phyloP scores from a whole-genome alignment of 2,329 filamentous ascomycete species.

The Colletotrichum lentis region DNA sequence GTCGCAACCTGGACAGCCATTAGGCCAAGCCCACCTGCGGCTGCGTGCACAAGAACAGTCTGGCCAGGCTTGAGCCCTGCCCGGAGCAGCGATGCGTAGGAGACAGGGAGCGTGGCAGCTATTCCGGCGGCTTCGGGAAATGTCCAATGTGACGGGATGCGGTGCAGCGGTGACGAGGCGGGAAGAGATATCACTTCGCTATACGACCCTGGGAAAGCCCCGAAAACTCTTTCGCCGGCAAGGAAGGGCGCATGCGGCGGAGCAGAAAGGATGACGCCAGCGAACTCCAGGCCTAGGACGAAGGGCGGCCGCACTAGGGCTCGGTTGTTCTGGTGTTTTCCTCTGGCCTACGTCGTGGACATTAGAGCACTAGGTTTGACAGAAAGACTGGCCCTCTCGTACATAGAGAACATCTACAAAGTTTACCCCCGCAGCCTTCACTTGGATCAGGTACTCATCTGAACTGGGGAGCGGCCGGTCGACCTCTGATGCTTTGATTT shows the following conservation, averaged over 20 bases:
- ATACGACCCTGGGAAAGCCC: slow-evolving; percentile 60
- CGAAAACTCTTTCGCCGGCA: slow-evolving; percentile 63
- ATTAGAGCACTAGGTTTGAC: background rate
- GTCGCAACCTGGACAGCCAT: slow-evolving; percentile 65
- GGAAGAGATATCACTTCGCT: slow-evolving; percentile 59
- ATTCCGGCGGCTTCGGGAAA: slow-evolving; percentile 61
- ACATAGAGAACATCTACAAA: slow-evolving; percentile 68
- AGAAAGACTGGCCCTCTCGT: slow-evolving; percentile 10
- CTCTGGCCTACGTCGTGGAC: slow-evolving; percentile 52
- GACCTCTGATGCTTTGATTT: slow-evolving; percentile 42
- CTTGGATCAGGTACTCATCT: slow-evolving; percentile 45
- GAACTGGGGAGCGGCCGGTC: slow-evolving; percentile 37
- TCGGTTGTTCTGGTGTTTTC: slow-evolving; percentile 68
- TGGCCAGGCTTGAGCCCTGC: slow-evolving; percentile 55
- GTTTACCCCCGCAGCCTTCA: slow-evolving; percentile 65
- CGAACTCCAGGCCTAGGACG: slow-evolving; percentile 67
- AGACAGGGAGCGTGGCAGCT: slow-evolving; percentile 61
- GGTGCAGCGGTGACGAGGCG: slow-evolving; percentile 48
- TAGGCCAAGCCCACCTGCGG: slow-evolving; percentile 63
- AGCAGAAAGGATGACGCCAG: slow-evolving; percentile 58
- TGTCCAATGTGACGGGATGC: slow-evolving; percentile 55
- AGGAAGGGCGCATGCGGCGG: slow-evolving; percentile 49
- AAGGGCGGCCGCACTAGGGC: slow-evolving; percentile 66
- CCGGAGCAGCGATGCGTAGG: slow-evolving; percentile 59
- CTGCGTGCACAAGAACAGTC: slow-evolving; percentile 63